phyloP scores from a whole-genome alignment of 2,329 filamentous ascomycete genomes.

The Stachybotrys chlorohalonatus region DNA sequence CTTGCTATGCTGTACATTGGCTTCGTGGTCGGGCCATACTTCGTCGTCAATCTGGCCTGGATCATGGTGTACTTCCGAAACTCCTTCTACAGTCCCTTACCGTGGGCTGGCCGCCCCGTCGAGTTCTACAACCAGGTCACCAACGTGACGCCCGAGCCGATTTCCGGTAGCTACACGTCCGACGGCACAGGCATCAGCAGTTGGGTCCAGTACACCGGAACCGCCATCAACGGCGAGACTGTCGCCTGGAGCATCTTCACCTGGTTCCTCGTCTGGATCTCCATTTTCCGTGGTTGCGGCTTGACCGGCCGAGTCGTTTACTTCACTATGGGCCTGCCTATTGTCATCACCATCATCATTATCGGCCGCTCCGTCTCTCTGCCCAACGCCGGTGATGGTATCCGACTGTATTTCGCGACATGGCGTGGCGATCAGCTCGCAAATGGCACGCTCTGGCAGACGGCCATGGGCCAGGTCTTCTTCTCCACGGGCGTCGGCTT shows the following conservation, averaged over 20 bases:
- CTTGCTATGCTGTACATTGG: slow-evolving; percentile 42
- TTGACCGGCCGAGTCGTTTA: slow-evolving; percentile 50
- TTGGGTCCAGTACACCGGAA: slow-evolving; percentile 37
- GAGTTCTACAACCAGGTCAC: slow-evolving; percentile 44
- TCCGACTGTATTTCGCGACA: slow-evolving; percentile 35
- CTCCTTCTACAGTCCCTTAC: slow-evolving; percentile 44
- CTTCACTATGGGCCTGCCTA: slow-evolving; percentile 53
- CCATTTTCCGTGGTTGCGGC: slow-evolving; percentile 49
- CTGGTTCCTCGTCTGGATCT: slow-evolving; percentile 51
- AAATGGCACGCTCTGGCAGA: slow-evolving; percentile 46
- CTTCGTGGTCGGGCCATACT: slow-evolving; percentile 48
- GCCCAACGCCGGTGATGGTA: slow-evolving; percentile 41
- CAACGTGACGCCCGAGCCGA: slow-evolving; percentile 35
- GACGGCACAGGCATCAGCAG: slow-evolving; percentile 27
- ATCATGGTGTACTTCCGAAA: slow-evolving; percentile 50
- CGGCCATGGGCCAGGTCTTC: slow-evolving; percentile 51
- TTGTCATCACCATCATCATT: slow-evolving; percentile 46
- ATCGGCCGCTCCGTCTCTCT: slow-evolving; percentile 45
- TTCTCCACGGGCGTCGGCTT: slow-evolving; percentile 51
- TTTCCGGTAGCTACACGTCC: slow-evolving; percentile 25
- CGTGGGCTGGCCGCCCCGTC: slow-evolving; percentile 40
- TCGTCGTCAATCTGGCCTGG: slow-evolving; percentile 47
- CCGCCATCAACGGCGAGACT: slow-evolving; percentile 42
- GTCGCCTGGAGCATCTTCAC: slow-evolving; percentile 49
- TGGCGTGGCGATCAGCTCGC: slow-evolving; percentile 41